Evolutionary conservation across 768 basidiomycete genomes (phyloP), one percentile per base, ranked within the genome.

Genomic region (Dentipellis sp.): DNA sequence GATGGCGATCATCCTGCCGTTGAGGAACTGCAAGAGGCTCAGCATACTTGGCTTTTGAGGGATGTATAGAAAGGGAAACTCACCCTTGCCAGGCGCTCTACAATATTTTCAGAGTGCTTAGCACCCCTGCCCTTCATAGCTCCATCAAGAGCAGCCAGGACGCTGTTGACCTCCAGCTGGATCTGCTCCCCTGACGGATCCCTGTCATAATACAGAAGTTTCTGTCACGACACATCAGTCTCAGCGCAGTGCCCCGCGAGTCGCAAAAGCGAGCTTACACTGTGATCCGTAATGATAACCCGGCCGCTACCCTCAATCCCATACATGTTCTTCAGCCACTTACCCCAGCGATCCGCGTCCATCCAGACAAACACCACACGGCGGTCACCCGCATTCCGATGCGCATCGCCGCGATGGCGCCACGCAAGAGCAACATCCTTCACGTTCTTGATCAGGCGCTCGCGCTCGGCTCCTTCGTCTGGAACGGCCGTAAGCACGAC

Each of bases 241-340:
- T 50, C 56, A 48, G 47, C 17, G 48, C 35, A 46, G 19, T 8
- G 22, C 2, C 21, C 12, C 36, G 45, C n/a, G 19, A n/a, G 55
- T 19, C 42, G 6, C 19, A 16, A 8, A 11, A 5, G 23, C n/a
- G 12, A n/a, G 70, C 82, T 54, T 59, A 91, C 91, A 65, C 78
- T 72, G 59, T 95, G 92, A 68, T 94, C 88, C 1, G 87, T 79
- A 56, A 97, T 78, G n/a, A 95, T 76, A 21, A 91, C 75, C 10
- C 64, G 67, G 1, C 71, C 68, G 21, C 66, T 67, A 0, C 57
- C 54, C 60, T 69, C 73, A 62, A 93, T 73, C 29, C 86, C 85
- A 71, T 97, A 98, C 83, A 92, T 92, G 62, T 83, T 84, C 75
- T 90, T 92, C 72, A 95, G 73, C 94, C 94, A 97, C 52, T 79